Conservation (phyloP, 306 rosid species). For the Sicyos edulis region DNA sequence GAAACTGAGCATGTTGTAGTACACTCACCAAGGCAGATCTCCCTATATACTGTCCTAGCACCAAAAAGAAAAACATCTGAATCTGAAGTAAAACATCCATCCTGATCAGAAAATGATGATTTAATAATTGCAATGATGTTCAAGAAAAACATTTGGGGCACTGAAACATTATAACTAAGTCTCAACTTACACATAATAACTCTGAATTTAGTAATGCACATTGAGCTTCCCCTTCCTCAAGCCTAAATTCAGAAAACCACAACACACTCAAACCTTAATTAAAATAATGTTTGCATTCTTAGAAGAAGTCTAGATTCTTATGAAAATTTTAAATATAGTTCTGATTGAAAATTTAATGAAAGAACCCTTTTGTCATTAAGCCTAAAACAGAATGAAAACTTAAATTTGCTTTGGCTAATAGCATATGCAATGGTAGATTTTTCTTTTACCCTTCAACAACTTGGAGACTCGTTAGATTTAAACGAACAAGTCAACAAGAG, state of each 20-base stretch:
- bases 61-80: conserved; percentile 84
- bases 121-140: conserved; percentile 11
- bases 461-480: not conserved
- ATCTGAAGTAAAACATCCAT: conserved; percentile 76
- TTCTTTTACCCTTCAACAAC: conserved; percentile 11
- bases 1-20: conserved; percentile 6
- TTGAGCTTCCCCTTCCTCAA: conserved; percentile 90
- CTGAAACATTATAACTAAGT: not conserved
- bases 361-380: not conserved
- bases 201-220: conserved; percentile 72
- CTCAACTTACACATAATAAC: conserved; percentile 52
- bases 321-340: not conserved
- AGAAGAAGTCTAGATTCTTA: not conserved
- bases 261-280: not conserved
- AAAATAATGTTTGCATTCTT: not conserved
- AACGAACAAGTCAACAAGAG: no score
- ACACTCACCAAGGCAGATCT: conserved; percentile 69
- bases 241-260: conserved; percentile 36
- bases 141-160: not conserved
- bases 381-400: conserved; percentile 9
- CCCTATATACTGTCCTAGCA: conserved; percentile 71
- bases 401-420: not conserved
- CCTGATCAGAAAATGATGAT: conserved; percentile 35
- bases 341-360: not conserved
- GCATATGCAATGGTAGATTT: not conserved